phyloP scores from a whole-genome alignment of 1,139 yeast genomes.

The Blastobotrys aristatus region DNA sequence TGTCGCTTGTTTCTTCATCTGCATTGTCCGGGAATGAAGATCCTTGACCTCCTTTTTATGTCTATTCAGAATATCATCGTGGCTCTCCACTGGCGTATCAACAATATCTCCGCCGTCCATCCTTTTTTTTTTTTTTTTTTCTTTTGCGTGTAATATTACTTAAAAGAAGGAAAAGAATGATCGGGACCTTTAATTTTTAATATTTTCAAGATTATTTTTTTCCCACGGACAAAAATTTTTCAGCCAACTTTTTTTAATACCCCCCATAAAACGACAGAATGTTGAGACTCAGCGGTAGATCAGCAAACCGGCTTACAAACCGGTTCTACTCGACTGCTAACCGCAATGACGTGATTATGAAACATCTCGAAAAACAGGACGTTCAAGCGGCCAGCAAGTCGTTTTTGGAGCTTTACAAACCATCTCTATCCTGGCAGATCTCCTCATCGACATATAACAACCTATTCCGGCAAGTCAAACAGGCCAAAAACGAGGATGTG shows the following conservation, averaged over 20 bases:
- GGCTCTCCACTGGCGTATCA: conserved; percentile 29
- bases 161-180: no score
- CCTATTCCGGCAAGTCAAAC: conserved; percentile 10
- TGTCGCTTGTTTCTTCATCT: conserved; percentile 76
- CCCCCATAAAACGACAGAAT: background rate
- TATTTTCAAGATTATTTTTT: no score
- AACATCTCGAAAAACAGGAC: conserved; percentile 2
- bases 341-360: background rate
- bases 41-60: conserved; percentile 70
- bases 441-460: background rate
- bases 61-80: conserved; percentile 53
- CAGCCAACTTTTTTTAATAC: no score
- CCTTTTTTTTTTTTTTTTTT: conserved; percentile 2
- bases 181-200: no score
- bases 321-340: background rate
- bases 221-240: background rate
- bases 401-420: conserved; percentile 10
- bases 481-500: conserved; percentile 1
- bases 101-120: background rate
- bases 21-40: conserved; percentile 60
- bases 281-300: background rate
- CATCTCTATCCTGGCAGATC: conserved; percentile 3
- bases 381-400: conserved; percentile 7
- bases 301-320: background rate
- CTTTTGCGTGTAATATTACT: background rate